Conservation (phyloP, 2,329 filamentous ascomycete genomes). For the Colletotrichum chlorophyti region DNA sequence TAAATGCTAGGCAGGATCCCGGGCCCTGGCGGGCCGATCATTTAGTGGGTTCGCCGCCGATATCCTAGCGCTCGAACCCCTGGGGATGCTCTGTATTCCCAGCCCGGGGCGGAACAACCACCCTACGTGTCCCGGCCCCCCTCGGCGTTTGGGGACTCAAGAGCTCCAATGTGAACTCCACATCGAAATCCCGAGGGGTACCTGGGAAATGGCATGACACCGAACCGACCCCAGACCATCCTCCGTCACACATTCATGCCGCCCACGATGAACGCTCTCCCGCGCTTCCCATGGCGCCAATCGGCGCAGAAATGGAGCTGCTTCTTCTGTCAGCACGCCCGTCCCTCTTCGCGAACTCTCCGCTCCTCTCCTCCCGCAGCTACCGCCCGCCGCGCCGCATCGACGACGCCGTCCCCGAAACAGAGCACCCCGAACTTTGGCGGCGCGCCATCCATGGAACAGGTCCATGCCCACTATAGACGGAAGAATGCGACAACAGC, state of each 20-base stretch:
- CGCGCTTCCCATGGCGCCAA: slow-evolving; percentile 42
- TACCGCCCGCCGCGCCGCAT: slow-evolving; percentile 36
- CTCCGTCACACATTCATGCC: not conserved
- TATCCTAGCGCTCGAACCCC: not conserved
- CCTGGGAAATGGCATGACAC: slow-evolving; percentile 16
- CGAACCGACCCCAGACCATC: not conserved
- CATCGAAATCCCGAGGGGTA: slow-evolving; percentile 5
- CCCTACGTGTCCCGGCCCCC: slow-evolving; percentile 1
- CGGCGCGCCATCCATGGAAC: slow-evolving; percentile 59
- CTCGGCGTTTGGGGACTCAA: slow-evolving; percentile 1
- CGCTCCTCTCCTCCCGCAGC: not conserved
- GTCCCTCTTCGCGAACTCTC: slow-evolving; percentile 34
- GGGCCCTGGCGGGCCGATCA: not conserved
- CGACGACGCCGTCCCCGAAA: slow-evolving; percentile 38
- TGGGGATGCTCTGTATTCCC: not conserved
- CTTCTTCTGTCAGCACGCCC: slow-evolving; percentile 44
- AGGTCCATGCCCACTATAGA: slow-evolving; percentile 68
- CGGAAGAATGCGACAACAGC: slow-evolving; percentile 70
- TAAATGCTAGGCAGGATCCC: not conserved
- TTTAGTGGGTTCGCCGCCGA: not conserved
- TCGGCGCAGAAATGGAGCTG: slow-evolving; percentile 42
- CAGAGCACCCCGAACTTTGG: slow-evolving; percentile 32
- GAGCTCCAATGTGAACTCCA: not conserved
- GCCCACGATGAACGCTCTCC: slow-evolving; percentile 44
- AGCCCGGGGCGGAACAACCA: slow-evolving; percentile 19